Evolutionary conservation across 1,284 basidiomycete species (phyloP).

Genomic region (Sanghuangporus weigelae): DNA sequence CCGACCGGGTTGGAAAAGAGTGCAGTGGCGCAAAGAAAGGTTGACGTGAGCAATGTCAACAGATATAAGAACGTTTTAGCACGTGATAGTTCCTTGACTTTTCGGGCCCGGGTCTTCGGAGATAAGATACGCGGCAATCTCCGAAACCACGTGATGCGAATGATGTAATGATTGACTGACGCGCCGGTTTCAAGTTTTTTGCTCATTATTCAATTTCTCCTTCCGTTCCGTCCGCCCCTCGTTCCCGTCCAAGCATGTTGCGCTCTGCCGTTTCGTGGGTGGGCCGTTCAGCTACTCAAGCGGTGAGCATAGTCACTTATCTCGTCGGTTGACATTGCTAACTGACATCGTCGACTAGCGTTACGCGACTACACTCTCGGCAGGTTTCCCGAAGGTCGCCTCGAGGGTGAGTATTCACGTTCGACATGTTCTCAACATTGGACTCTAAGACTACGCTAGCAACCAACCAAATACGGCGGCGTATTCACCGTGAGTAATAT

Average conservation of each 20-base stretch:
- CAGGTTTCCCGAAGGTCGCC: conserved; percentile 72
- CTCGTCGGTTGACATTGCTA: neutral
- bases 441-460: conserved; percentile 38
- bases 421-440: neutral
- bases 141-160: neutral
- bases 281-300: conserved; percentile 48
- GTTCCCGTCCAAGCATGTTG: conserved; percentile 44
- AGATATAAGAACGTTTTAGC: neutral
- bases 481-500: conserved; percentile 69
- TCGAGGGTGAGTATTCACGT: conserved; percentile 47
- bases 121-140: conserved; percentile 1
- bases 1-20: too few species aligned
- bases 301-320: conserved; percentile 36
- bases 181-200: conserved; percentile 10
- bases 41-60: neutral
- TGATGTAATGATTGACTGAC: conserved; percentile 5
- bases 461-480: conserved; percentile 93
- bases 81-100: conserved; percentile 5
- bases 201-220: conserved; percentile 20
- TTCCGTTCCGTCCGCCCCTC: conserved; percentile 24
- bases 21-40: neutral
- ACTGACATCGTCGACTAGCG: conserved; percentile 36
- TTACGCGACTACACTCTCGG: conserved; percentile 74
- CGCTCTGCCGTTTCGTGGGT: conserved; percentile 58
- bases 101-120: neutral